Conservation (phyloP, 768 basidiomycete genomes). For the Amanita rubescens region DNA sequence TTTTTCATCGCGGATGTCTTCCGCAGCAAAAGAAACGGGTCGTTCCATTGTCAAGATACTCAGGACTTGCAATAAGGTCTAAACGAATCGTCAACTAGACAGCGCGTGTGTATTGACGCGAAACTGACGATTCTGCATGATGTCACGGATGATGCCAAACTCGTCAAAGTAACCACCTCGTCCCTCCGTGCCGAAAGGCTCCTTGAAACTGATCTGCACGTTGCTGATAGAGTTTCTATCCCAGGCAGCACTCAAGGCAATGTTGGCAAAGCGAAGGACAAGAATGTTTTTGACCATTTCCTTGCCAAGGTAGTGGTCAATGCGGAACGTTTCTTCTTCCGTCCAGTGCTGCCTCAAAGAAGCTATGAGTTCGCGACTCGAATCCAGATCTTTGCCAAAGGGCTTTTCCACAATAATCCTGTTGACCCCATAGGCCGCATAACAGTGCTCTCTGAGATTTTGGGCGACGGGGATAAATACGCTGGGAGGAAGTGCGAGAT, state of each 20-base stretch:
- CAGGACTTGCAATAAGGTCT: constrained; percentile 94
- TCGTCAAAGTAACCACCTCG: constrained; percentile 99
- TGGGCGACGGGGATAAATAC: constrained; percentile 89
- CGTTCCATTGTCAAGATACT: constrained; percentile 97
- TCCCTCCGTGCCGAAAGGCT: constrained; percentile 98
- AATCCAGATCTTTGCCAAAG: constrained; percentile 91
- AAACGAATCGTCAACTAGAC: neutral
- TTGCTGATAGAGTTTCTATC: constrained; percentile 95
- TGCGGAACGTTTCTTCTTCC: constrained; percentile 98
- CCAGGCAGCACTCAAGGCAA: constrained; percentile 84
- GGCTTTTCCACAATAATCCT: constrained; percentile 98
- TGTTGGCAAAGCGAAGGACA: constrained; percentile 91
- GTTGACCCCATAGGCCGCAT: constrained; percentile 65
- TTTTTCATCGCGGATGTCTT: constrained; percentile 99
- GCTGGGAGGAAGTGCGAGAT: constrained; percentile 94
- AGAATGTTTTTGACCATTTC: constrained; percentile 99
- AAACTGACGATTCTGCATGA: constrained; percentile 93
- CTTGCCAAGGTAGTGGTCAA: constrained; percentile 99
- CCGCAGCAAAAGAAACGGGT: constrained; percentile 93
- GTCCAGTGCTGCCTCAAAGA: constrained; percentile 83
- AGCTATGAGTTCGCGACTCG: constrained; percentile 68
- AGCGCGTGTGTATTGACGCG: neutral
- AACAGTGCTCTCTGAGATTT: constrained; percentile 78
- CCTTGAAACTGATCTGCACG: constrained; percentile 99
- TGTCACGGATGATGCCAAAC: constrained; percentile 97